Conservation (phyloP, 2,329 filamentous ascomycete species). For the Mariannaea sp. region DNA sequence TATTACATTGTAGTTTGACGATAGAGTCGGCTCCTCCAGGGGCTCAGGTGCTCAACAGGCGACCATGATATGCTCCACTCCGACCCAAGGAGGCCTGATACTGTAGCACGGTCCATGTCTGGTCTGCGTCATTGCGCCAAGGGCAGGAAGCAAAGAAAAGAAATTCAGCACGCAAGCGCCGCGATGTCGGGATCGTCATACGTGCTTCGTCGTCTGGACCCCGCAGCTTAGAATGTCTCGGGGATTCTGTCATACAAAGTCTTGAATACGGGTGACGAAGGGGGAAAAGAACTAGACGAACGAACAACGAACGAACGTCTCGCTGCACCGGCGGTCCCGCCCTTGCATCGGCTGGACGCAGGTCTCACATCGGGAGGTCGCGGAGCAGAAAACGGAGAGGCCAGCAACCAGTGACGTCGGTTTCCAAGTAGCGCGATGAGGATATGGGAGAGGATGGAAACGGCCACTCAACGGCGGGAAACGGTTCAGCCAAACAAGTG, state of each 20-base stretch:
- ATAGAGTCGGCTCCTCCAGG: background rate
- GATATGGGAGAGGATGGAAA: background rate
- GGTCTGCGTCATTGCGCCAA: conserved; percentile 15
- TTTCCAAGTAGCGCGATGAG: conserved; percentile 3
- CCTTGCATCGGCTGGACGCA: conserved; percentile 15
- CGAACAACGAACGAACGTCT: background rate
- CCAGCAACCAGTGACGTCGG: background rate
- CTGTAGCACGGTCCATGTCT: conserved; percentile 14
- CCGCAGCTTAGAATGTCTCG: background rate
- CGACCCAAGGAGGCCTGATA: conserved; percentile 2
- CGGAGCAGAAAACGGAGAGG: background rate
- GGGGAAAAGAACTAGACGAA: background rate
- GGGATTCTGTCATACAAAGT: background rate
- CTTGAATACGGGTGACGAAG: background rate
- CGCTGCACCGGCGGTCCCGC: conserved; percentile 4
- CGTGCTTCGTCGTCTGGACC: too few relatives aligned
- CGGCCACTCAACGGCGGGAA: too few relatives aligned
- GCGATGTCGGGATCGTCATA: background rate
- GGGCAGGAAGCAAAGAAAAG: conserved; percentile 6
- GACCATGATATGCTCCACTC: background rate
- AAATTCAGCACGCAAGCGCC: background rate
- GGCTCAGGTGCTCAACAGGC: conserved; percentile 9
- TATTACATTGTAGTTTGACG: too few relatives aligned
- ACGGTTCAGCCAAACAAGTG: background rate
- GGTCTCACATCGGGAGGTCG: conserved; percentile 2